A percentile compares a stretch with the other conserved stretches of the same genome.
Conservation (phyloP, 2,329 filamentous ascomycete species). For the Dothistroma pini region DNA sequence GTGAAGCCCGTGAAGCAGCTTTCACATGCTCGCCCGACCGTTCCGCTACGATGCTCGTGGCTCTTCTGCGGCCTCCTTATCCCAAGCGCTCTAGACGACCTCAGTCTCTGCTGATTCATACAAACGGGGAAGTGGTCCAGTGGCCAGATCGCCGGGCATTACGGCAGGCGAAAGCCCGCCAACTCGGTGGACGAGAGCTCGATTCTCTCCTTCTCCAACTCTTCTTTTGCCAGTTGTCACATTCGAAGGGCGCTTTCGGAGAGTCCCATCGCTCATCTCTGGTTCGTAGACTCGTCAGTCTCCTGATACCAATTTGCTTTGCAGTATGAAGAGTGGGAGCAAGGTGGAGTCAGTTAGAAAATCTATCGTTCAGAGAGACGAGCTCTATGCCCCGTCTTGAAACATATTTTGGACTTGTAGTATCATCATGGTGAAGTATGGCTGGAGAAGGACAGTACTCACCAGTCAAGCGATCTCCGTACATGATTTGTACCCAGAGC, state of each 20-base stretch:
- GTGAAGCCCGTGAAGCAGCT: no score
- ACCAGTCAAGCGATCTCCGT: background rate
- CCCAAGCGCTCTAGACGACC: no score
- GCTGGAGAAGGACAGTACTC: background rate
- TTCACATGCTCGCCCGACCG: no score
- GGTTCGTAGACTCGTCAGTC: background rate
- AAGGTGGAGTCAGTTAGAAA: slow-evolving; percentile 15
- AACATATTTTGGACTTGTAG: slow-evolving; percentile 32
- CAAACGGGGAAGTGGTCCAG: no score
- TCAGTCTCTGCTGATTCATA: no score
- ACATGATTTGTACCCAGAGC: background rate
- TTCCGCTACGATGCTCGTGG: no score
- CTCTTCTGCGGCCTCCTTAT: no score
- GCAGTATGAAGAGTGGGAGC: background rate
- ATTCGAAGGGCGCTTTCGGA: background rate
- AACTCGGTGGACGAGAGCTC: background rate
- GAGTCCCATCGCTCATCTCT: background rate
- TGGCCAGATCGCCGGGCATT: background rate
- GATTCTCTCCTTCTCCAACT: background rate
- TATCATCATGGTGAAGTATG: slow-evolving; percentile 25
- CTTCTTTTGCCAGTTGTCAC: background rate
- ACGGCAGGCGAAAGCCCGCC: background rate
- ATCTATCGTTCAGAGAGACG: slow-evolving; percentile 22
- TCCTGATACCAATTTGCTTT: background rate
- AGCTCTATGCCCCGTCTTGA: slow-evolving; percentile 35